Conservation (phyloP, 805 yeast genomes). For the Metschnikowia vanudenii region DNA sequence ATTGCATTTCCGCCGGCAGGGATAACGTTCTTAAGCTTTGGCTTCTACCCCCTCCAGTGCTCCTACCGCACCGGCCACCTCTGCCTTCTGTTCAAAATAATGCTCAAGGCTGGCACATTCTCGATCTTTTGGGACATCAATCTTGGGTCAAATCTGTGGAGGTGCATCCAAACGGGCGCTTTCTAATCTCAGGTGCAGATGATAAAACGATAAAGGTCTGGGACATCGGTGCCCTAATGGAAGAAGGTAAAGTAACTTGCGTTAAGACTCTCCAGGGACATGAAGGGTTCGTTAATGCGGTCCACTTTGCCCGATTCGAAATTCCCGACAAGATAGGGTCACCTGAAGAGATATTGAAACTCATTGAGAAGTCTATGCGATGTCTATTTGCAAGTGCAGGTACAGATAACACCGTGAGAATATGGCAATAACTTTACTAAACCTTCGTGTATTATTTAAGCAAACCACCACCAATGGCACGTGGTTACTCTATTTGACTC, state of each 20-base stretch:
- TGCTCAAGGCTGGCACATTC: constrained; percentile 59
- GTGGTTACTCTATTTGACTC: background rate
- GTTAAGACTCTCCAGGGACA: constrained; percentile 57
- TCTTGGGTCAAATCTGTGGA: constrained; percentile 79
- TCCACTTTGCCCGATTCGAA: constrained; percentile 51
- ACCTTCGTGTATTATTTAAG: background rate
- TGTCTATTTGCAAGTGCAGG: constrained; percentile 65
- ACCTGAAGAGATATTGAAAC: constrained; percentile 12
- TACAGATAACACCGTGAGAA: constrained; percentile 51
- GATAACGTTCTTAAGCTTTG: constrained; percentile 75
- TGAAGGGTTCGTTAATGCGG: constrained; percentile 70
- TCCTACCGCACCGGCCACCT: constrained; percentile 55
- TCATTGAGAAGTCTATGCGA: constrained; percentile 50
- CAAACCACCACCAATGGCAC: background rate
- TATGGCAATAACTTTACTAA: constrained; percentile 46
- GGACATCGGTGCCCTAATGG: constrained; percentile 53
- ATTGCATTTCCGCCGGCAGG: constrained; percentile 75
- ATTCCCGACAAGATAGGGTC: constrained; percentile 10
- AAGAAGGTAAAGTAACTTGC: constrained; percentile 44
- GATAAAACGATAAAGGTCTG: constrained; percentile 75
- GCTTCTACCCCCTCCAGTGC: constrained; percentile 67
- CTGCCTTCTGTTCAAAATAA: constrained; percentile 50
- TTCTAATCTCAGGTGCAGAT: constrained; percentile 70
- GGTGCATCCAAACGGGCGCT: constrained; percentile 75
- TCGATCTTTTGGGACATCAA: constrained; percentile 68